A percentile compares a stretch with the other conserved stretches of the same genome.
Conservation (phyloP, 2,329 filamentous ascomycete genomes). For the Zalaria sp. region DNA sequence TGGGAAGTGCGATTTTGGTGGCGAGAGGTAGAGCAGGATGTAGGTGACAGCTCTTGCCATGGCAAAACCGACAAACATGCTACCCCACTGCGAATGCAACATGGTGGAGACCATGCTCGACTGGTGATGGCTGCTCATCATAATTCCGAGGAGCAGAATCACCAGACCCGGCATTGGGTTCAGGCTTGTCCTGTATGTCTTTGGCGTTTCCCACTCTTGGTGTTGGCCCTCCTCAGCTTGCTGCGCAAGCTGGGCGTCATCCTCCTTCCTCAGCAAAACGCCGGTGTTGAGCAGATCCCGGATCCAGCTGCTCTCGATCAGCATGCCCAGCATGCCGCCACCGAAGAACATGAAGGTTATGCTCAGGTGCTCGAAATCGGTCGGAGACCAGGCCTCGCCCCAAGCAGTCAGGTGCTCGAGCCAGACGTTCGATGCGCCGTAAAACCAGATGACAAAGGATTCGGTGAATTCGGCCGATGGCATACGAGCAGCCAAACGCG, state of each 20-base stretch:
- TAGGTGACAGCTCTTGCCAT: conserved; percentile 67
- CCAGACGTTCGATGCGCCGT: conserved; percentile 77
- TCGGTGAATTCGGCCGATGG: conserved; percentile 77
- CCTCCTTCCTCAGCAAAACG: conserved; percentile 4
- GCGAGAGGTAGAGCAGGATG: conserved; percentile 59
- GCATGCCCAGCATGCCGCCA: conserved; percentile 49
- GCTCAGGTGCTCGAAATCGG: conserved; percentile 77
- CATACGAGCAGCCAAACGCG: conserved; percentile 42
- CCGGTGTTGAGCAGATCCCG: conserved; percentile 42
- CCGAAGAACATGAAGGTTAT: conserved; percentile 87
- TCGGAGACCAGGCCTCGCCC: conserved; percentile 54
- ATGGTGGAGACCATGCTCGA: conserved; percentile 66
- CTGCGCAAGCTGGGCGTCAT: neutral
- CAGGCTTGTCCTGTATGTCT: conserved; percentile 57
- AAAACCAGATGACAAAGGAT: conserved; percentile 72
- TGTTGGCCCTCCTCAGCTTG: neutral
- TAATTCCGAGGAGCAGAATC: conserved; percentile 69
- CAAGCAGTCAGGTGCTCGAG: conserved; percentile 67
- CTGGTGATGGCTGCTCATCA: conserved; percentile 88
- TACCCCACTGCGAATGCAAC: conserved; percentile 87
- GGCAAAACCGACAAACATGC: conserved; percentile 62
- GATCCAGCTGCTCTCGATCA: conserved; percentile 30
- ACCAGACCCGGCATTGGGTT: conserved; percentile 77
- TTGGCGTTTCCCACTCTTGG: conserved; percentile 41
- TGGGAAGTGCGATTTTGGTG: conserved; percentile 62